phyloP scores from a whole-genome alignment of 176 grass and related monocot genomes.

The Canna indica region DNA sequence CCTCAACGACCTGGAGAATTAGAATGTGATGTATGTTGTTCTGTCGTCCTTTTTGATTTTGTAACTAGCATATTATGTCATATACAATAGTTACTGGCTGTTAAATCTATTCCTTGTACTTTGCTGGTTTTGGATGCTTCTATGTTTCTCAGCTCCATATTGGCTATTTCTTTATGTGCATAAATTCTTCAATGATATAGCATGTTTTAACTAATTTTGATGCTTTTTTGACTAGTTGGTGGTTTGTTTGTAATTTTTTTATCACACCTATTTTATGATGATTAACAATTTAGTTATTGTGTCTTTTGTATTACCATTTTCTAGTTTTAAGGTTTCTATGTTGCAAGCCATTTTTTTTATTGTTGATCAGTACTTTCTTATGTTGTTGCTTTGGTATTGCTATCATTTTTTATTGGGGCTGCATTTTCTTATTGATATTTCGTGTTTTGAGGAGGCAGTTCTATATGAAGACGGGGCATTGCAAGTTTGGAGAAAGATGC shows the following conservation, averaged over 20 bases:
- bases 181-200: background rate
- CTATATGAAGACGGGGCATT: slow-evolving; percentile 91
- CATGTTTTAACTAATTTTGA: background rate
- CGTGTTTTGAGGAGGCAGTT: slow-evolving; percentile 38
- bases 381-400: background rate
- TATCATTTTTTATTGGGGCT: background rate
- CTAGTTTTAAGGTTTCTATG: background rate
- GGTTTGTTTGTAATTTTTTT: background rate
- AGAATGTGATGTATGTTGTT: slow-evolving; percentile 68
- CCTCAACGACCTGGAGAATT: slow-evolving; percentile 85
- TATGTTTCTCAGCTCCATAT: background rate
- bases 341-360: background rate
- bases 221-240: background rate
- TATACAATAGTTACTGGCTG: background rate
- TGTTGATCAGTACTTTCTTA: background rate
- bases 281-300: too few species aligned
- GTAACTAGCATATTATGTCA: background rate
- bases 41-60: background rate
- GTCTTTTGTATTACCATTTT: background rate
- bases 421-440: background rate
- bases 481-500: slow-evolving; percentile 70
- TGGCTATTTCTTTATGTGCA: background rate
- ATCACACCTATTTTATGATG: background rate
- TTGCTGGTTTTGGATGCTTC: background rate
- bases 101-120: background rate